Conservation (phyloP, 2,329 filamentous ascomycete species). For the Beauveria sp. region DNA sequence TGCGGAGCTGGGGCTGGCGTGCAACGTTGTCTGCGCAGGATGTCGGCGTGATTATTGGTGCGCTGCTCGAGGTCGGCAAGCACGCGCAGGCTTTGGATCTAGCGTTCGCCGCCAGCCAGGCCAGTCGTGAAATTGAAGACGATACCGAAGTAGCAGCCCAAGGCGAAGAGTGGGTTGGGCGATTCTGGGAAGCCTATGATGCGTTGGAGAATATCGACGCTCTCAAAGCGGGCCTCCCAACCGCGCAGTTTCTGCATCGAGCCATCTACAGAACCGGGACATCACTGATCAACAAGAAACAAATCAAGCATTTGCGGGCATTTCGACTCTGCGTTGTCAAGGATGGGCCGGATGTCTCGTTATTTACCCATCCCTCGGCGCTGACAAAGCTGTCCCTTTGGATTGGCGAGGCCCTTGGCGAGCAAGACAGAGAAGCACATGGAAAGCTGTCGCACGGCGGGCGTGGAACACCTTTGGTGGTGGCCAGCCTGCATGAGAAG, state of each 20-base stretch:
- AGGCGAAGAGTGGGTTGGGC: constrained; percentile 55
- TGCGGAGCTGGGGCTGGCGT: constrained; percentile 95
- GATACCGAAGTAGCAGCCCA: constrained; percentile 44
- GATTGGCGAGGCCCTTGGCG: constrained; percentile 85
- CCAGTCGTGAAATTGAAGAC: constrained; percentile 34
- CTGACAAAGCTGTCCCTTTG: constrained; percentile 89
- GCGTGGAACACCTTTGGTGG: constrained; percentile 75
- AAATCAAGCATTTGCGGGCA: constrained; percentile 84
- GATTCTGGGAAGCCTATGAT: constrained; percentile 68
- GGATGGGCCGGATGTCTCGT: constrained; percentile 81
- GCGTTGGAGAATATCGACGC: constrained; percentile 66
- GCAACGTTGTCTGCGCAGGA: constrained; percentile 89
- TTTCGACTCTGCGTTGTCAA: constrained; percentile 96
- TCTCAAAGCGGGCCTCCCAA: constrained; percentile 67
- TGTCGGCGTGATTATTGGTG: constrained; percentile 85
- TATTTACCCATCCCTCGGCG: constrained; percentile 89
- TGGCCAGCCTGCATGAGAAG: constrained; percentile 81
- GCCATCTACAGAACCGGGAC: constrained; percentile 92
- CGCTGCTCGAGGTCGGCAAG: constrained; percentile 84
- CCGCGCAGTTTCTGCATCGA: constrained; percentile 81
- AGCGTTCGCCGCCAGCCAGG: constrained; percentile 23
- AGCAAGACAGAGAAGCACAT: constrained; percentile 73
- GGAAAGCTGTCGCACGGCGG: constrained; percentile 62
- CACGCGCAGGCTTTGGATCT: constrained; percentile 30
- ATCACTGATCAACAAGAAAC: constrained; percentile 82